phyloP scores from a whole-genome alignment of 169 alveolate genomes.

The Babesia microti region DNA sequence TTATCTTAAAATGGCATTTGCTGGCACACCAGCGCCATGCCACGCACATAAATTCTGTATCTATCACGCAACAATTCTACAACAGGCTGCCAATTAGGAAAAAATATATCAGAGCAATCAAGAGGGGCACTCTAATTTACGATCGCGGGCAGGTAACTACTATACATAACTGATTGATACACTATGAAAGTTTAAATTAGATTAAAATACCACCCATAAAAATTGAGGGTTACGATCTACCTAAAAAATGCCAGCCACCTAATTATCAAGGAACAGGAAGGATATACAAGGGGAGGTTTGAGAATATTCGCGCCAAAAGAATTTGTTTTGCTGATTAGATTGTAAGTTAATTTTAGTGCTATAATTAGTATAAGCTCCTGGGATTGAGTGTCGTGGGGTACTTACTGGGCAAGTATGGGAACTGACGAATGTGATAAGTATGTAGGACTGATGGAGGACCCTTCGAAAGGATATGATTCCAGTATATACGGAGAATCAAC shows the following conservation, averaged over 20 bases:
- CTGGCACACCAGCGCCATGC: too few species aligned
- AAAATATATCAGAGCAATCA: conserved; percentile 56
- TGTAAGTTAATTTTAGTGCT: background rate
- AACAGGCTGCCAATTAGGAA: conserved; percentile 62
- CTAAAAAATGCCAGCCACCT: conserved; percentile 53
- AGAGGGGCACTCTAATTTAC: conserved; percentile 68
- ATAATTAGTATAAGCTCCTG: too few species aligned
- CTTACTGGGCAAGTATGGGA: too few species aligned
- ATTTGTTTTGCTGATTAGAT: conserved; percentile 34
- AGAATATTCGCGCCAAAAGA: conserved; percentile 17
- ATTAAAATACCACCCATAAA: conserved; percentile 58
- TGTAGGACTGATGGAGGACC: background rate
- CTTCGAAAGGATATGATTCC: background rate
- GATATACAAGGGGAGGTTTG: conserved; percentile 39
- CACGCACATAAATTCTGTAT: conserved; percentile 62
- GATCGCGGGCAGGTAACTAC: conserved; percentile 65
- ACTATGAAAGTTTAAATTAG: conserved; percentile 9
- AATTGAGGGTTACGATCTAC: conserved; percentile 63
- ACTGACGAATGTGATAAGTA: background rate
- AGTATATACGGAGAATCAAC: too few species aligned
- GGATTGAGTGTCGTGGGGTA: too few species aligned
- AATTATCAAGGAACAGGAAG: conserved; percentile 17
- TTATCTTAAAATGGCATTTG: too few species aligned
- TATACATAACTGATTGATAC: background rate
- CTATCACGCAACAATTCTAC: conserved; percentile 67